Evolutionary conservation across 495 filamentous ascomycete species (phyloP).

Genomic region (Oidiodendron maius): DNA sequence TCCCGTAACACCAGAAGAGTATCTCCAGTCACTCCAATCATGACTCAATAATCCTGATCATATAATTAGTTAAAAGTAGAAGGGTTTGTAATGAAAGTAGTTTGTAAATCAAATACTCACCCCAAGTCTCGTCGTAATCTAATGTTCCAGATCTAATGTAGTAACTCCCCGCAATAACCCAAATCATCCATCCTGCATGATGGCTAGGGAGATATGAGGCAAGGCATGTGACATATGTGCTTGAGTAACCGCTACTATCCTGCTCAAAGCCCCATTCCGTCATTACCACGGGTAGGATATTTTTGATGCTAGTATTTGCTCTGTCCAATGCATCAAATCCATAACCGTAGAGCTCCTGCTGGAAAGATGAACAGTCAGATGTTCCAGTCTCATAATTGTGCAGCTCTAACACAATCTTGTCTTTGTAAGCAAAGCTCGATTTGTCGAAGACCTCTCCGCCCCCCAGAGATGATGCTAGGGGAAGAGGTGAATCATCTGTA

Average conservation of each 20-base stretch:
- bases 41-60: constrained; percentile 24
- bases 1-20: constrained; percentile 18
- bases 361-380: constrained; percentile 27
- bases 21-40: constrained; percentile 30
- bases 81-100: constrained; percentile 11
- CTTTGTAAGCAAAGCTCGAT: constrained; percentile 26
- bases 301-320: constrained; percentile 19
- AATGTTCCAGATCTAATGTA: constrained; percentile 36
- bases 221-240: constrained; percentile 25
- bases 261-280: constrained; percentile 33
- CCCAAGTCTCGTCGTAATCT: constrained; percentile 40
- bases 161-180: constrained; percentile 39
- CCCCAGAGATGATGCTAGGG: constrained; percentile 22
- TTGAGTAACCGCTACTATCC: constrained; percentile 19
- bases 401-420: constrained; percentile 39
- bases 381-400: constrained; percentile 35
- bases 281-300: constrained; percentile 31
- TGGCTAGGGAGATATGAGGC: constrained; percentile 3
- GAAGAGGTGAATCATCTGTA: constrained; percentile 43
- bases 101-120: constrained; percentile 23
- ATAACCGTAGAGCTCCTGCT: constrained; percentile 23
- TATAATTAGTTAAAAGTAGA: background rate
- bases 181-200: constrained; percentile 32
- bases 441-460: constrained; percentile 24
- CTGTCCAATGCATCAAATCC: constrained; percentile 31